These are phyloP conservation scores for Boeremia exigua DNA, from an alignment of 2,329 filamentous ascomycete species.

Conservation along the genomic window DNA sequence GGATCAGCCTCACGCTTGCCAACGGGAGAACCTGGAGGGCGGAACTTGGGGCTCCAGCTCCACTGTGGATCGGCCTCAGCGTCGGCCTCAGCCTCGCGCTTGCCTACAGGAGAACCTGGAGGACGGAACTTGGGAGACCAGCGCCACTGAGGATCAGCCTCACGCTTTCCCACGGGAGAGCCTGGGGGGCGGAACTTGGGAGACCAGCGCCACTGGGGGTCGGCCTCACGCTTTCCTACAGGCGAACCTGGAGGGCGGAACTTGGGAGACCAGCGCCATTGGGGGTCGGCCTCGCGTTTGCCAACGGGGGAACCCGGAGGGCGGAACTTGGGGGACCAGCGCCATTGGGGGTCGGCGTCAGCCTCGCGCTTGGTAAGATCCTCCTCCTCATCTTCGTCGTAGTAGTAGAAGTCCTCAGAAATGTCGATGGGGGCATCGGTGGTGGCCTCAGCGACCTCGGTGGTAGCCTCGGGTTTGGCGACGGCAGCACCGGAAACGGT, in stretches of 20 bases:
- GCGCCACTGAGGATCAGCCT: too few relatives aligned
- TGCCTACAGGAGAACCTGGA: constrained; percentile 7
- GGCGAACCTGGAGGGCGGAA: constrained; percentile 9
- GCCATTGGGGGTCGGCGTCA: constrained; percentile 5
- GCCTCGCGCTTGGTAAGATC: constrained; percentile 28
- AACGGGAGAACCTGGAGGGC: constrained; percentile 22
- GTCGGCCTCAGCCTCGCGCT: constrained; percentile 10
- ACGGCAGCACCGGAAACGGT: constrained; percentile 48
- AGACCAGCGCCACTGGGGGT: not conserved
- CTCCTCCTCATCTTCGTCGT: constrained; percentile 14
- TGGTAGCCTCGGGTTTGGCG: constrained; percentile 9
- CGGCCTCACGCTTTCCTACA: constrained; percentile 18
- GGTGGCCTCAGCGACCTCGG: not conserved
- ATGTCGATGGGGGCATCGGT: constrained; percentile 7
- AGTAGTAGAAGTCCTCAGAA: not conserved
- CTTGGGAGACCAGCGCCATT: not conserved
- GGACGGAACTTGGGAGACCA: constrained; percentile 5
- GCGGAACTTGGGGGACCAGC: not conserved
- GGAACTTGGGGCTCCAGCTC: not conserved
- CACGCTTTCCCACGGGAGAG: constrained; percentile 1
- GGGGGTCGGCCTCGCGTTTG: constrained; percentile 33
- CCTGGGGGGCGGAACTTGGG: constrained; percentile 21
- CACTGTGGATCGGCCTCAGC: constrained; percentile 8
- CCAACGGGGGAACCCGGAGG: constrained; percentile 9
- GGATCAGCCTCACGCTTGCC: too few relatives aligned